Percentiles rank a stretch among this genome's conserved stretches.
phyloP scores from a whole-genome alignment of 495 filamentous ascomycete species.

The Daldinia childiae region DNA sequence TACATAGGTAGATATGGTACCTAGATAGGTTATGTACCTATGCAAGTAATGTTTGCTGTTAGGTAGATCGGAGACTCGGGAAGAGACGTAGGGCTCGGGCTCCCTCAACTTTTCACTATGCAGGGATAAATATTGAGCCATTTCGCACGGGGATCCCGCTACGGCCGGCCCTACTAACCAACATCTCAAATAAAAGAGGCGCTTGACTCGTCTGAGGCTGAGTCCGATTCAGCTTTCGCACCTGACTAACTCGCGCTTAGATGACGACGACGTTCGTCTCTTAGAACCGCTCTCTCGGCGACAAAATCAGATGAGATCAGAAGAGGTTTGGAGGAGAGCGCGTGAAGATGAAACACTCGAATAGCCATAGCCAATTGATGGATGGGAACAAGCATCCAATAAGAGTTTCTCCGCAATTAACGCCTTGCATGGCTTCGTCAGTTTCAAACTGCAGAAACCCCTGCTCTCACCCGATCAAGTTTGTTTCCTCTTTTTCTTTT shows the following conservation, averaged over 20 bases:
- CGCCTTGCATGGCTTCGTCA: slow-evolving; percentile 40
- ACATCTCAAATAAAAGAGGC: neutral
- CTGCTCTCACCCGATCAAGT: slow-evolving; percentile 16
- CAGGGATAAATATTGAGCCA: slow-evolving; percentile 20
- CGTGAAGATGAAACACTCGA: slow-evolving; percentile 38
- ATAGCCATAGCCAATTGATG: slow-evolving; percentile 33
- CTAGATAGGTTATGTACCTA: too few species aligned
- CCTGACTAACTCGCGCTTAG: slow-evolving; percentile 1
- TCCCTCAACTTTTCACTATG: slow-evolving; percentile 2
- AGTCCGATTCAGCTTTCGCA: slow-evolving; percentile 9
- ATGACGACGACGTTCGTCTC: slow-evolving; percentile 24
- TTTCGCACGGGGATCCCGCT: neutral
- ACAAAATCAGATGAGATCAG: slow-evolving; percentile 27
- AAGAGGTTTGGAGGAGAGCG: slow-evolving; percentile 32
- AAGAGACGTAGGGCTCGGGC: neutral
- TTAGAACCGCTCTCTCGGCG: slow-evolving; percentile 16
- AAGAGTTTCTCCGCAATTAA: slow-evolving; percentile 28
- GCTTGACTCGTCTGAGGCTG: slow-evolving; percentile 19
- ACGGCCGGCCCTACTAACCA: slow-evolving; percentile 4
- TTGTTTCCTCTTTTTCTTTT: slow-evolving; percentile 24
- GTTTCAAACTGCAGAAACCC: slow-evolving; percentile 41
- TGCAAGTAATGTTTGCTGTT: slow-evolving; percentile 9
- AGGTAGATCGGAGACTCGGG: slow-evolving; percentile 5
- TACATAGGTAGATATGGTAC: neutral
- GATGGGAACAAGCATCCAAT: slow-evolving; percentile 33